Evolutionary conservation across 1,139 yeast species (phyloP), one percentile per base, ranked within the genome.

Genomic region (Geotrichum fermentans): DNA sequence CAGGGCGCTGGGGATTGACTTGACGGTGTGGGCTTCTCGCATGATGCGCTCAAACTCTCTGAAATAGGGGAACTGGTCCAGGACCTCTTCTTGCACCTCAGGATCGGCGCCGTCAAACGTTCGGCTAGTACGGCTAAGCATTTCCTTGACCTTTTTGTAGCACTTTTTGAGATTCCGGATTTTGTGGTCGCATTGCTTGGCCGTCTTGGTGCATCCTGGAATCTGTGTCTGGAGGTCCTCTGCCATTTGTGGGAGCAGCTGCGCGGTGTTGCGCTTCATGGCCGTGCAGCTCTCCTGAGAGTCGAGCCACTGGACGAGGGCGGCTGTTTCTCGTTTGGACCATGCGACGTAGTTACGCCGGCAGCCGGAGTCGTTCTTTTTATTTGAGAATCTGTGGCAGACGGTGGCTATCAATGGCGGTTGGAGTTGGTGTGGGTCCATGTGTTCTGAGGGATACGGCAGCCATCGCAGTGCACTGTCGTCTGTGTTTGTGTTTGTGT

Each of bases 171-270:
- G 44, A 14, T 47, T 47, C 11, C 50, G 40, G n/a, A 47, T 47
- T 33, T 47, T 47, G 40, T 47, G 50, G 21, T 47, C 50, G 34
- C 50, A 47, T 18, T 47, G 50, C 34, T 47, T 47, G 8, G 50
- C 41, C 7, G 50, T 47, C 45, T 47, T 47, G 18, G 41, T 35
- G 40, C 50, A 47, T 11, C 50, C 50, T n/a, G 36, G 26, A 18
- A 47, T 45, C 17, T 35, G 42, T 1, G 16, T 17, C 10, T 43
- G 43, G 18, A 47, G 18, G 14, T 43, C 40, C 22, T 38, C 30
- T 4, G 50, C 47, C 7, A 47, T 43, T 16, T 35, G 29, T 11
- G 50, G 50, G 4, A 47, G 37, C 47, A 47, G 39, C 22, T 47
- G 40, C 2, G 50, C 42, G 1, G 50, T 47, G n/a, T 44, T 37